These are phyloP conservation scores for Candida ipomoeae DNA, from an alignment of 805 yeast species.

Conservation along the genomic window DNA sequence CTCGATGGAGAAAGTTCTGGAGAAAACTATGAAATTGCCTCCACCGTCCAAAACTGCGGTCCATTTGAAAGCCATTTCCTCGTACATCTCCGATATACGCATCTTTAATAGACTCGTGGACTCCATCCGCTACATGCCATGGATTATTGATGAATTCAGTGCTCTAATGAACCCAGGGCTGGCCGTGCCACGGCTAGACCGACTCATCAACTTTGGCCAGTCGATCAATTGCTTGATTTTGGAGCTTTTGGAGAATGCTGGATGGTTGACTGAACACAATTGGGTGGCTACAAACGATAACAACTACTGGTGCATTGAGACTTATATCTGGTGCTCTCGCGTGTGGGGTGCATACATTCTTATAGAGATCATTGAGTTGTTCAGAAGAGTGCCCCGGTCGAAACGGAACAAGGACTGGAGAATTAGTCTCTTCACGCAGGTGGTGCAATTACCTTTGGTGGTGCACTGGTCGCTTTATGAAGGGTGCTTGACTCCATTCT, in stretches of 20 bases:
- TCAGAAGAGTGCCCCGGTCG: conserved; percentile 37
- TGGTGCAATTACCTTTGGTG: conserved; percentile 39
- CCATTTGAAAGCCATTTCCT: conserved; percentile 32
- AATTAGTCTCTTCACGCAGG: conserved; percentile 33
- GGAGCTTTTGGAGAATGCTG: conserved; percentile 40
- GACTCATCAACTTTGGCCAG: conserved; percentile 36
- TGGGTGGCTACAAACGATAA: conserved; percentile 42
- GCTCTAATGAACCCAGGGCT: conserved; percentile 26
- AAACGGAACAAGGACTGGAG: conserved; percentile 36
- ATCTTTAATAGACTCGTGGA: conserved; percentile 41
- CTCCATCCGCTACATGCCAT: conserved; percentile 40
- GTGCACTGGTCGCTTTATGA: conserved; percentile 43
- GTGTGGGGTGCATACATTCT: conserved; percentile 42
- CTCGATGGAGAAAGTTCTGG: not conserved
- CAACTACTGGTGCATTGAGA: conserved; percentile 38
- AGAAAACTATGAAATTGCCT: not conserved
- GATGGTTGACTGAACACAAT: conserved; percentile 45
- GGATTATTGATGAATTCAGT: conserved; percentile 39
- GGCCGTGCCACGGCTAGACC: conserved; percentile 25
- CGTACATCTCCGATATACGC: conserved; percentile 38
- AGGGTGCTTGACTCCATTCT: conserved; percentile 43
- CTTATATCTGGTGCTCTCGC: conserved; percentile 43
- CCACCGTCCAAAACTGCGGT: conserved; percentile 25
- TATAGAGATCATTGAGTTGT: conserved; percentile 37
- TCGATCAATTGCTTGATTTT: conserved; percentile 38